Base-by-base conservation (phyloP, 768 basidiomycete species). In the Podaxis sp. region DNA sequence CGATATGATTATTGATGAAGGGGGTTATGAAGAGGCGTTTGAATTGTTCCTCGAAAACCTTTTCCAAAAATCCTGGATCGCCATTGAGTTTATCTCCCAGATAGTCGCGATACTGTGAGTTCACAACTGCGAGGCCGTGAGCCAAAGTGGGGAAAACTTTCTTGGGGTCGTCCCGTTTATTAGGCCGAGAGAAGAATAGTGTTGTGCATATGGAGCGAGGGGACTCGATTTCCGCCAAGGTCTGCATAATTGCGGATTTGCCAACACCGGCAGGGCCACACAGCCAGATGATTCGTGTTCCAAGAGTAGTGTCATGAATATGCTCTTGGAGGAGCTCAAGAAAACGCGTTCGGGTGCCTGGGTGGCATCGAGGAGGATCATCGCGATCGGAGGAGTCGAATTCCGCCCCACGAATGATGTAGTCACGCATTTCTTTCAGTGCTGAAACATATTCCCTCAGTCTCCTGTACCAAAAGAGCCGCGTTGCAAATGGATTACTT, bases 241-340 rank as follows among this genome's bases (percentile, higher is more conserved):
- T 63, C 38, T 52, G 38, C 33, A 57, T 49, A 13, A 63, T 49
- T 4, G 63, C 57, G 11, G 63, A 52, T 30, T 63, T 63, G 24
- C 63, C 63, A 11, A 57, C 52, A 17, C 63, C 63, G 11, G 56
- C 63, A 15, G 33, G 36, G 9, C 63, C 63, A 39, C 6, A 36
- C n/a, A 63, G 51, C 63, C 63, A 63, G 19, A 59, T 36, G 7
- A 57, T 52, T 12, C 53, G 40, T 17, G 46, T 19, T 15, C 33
- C 30, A 6, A 36, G 15, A 19, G 15, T 38, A 24, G 13, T 12
- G 53, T 19, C 30, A 30, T n/a, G 53, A 19, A 54, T 54, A 38
- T 22, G 28, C 33, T 17, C n/a, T 38, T 36, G 30, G 4, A 54
- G 53, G 11, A 12, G 17, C n/a, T 48, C 46, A 17, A 48, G 46